Conservation (phyloP, 176 grass and related monocot species). For the Canna indica region DNA sequence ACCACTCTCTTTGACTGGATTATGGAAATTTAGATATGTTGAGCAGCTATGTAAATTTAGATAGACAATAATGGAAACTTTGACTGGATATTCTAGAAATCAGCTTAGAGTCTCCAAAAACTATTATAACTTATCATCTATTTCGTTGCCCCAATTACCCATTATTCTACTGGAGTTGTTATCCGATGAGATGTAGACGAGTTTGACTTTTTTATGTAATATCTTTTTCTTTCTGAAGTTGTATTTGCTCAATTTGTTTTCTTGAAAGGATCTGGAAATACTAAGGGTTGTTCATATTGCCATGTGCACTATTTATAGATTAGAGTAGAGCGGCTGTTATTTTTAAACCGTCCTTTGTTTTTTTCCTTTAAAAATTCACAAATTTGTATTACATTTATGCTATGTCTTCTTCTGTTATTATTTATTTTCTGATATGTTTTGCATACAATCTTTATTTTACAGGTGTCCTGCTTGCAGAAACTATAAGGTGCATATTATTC, state of each 20-base stretch:
- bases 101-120: not conserved
- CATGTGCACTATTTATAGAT: not conserved
- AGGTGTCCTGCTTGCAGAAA: slow-evolving; percentile 99
- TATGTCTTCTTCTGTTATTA: not conserved
- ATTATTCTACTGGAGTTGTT: not conserved
- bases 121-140: not conserved
- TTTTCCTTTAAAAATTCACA: not conserved
- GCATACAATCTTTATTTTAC: slow-evolving; percentile 14
- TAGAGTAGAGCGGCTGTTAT: not conserved
- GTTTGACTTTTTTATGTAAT: not conserved
- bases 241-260: too few species aligned
- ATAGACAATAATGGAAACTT: not conserved
- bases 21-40: not conserved
- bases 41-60: too few species aligned
- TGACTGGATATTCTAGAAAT: not conserved
- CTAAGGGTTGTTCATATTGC: not conserved
- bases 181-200: not conserved
- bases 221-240: not conserved
- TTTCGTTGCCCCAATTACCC: not conserved
- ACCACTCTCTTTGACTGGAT: not conserved
- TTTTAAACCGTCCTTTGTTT: not conserved
- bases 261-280: too few species aligned
- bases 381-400: too few species aligned
- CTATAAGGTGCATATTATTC: slow-evolving; percentile 53
- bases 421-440: slow-evolving; percentile 10